Evolutionary conservation across 768 basidiomycete species (phyloP), one percentile per base, ranked within the genome.

Genomic region (Russula vinacea): DNA sequence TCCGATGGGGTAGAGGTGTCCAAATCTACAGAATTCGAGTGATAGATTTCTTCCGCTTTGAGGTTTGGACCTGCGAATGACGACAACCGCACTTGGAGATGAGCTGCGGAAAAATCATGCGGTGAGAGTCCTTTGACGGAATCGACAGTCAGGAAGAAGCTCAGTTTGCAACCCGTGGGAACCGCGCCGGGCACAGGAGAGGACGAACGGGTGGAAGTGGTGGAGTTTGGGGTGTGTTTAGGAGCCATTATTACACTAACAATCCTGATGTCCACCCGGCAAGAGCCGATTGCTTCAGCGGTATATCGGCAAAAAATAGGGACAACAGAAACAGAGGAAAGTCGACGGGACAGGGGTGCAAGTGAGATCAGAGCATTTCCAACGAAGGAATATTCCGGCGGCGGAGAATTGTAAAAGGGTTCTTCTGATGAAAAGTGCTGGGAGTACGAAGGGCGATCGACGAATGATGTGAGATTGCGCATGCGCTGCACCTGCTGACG

Each of bases 221-320:
- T 75, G 1, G 90, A 92, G 56, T 82, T 79, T 67, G 83, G 81
- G 42, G 78, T 74, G 72, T 87, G 80, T 75, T 83, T 85, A 8
- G 85, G 74, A 2, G 88, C 79, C 47, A 84, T 74, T 32, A 85
- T 77, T 44, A 90, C 83, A 66, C 86, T 92, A 68, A 89, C 82
- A 50, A 93, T 82, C 76, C 87, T 91, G 75, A 97, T 81, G 68
- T 89, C 86, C 59, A 97, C 80, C 26, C 93, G 85, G 76, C 95
- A 98, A 32, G 92, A 93, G 1, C 96, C 97, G 68, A 98, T 94
- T 1, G 95, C 95, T 73, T 98, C 96, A 53, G 92, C 83, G 1
- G 94, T 97, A 71, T 95, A 96, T 37, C 90, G 86, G 72, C 93
- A 96, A 74, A 93, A 92, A 71, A 99, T 94, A 1, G 94, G 94